phyloP scores from a whole-genome alignment of 129 eudicot genomes.

The Escallonia herrerae region DNA sequence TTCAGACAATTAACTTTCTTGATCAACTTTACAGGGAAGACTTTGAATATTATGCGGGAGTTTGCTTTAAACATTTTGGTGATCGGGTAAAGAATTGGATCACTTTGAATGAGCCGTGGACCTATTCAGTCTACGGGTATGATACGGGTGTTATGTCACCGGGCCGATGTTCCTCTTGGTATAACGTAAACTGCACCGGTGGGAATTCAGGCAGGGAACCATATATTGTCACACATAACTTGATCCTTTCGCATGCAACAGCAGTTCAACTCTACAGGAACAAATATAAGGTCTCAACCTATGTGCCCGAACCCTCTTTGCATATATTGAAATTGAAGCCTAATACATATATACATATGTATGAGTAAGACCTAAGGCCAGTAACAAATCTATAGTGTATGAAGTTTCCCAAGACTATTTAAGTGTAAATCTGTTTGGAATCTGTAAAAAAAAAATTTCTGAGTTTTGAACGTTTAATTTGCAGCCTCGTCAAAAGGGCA shows the following conservation, averaged over 20 bases:
- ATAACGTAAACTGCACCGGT: neutral
- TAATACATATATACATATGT: too few species aligned
- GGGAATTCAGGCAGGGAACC: constrained; percentile 39
- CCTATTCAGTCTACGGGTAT: constrained; percentile 11
- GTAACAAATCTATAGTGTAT: too few species aligned
- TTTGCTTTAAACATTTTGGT: constrained; percentile 36
- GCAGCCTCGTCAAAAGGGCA: too few species aligned
- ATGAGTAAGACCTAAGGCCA: too few species aligned
- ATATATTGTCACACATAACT: constrained; percentile 32
- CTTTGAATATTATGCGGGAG: constrained; percentile 20
- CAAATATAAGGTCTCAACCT: constrained; percentile 7
- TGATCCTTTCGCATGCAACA: constrained; percentile 43
- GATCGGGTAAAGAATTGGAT: constrained; percentile 43
- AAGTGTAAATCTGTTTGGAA: too few species aligned
- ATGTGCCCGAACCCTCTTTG: too few species aligned
- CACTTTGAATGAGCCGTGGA: constrained; percentile 34
- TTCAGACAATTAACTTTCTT: neutral
- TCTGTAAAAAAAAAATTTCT: too few species aligned
- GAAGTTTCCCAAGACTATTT: too few species aligned
- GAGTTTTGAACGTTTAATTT: too few species aligned
- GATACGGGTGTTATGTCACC: constrained; percentile 23
- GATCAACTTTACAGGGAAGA: constrained; percentile 14
- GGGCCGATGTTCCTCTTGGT: constrained; percentile 21
- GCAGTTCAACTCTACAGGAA: constrained; percentile 10
- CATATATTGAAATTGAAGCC: too few species aligned